phyloP scores from a whole-genome alignment of 2,329 filamentous ascomycete species.

The Grosmannia huntii region DNA sequence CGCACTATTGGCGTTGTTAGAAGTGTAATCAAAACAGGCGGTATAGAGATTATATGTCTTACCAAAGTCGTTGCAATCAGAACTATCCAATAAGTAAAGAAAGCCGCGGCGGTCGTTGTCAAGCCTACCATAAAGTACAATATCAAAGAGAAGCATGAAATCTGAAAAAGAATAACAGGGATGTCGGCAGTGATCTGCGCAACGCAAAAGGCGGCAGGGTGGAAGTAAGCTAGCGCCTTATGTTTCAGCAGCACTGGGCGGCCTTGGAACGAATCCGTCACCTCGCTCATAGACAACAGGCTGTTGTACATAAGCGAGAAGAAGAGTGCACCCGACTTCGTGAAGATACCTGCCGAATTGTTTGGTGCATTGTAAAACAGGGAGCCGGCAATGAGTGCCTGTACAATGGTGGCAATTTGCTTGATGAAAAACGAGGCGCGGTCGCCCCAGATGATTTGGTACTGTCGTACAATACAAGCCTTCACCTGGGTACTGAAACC shows the following conservation, averaged over 20 bases:
- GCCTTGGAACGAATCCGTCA: constrained; percentile 49
- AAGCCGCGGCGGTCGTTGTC: constrained; percentile 49
- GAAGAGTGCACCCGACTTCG: constrained; percentile 34
- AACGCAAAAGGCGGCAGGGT: constrained; percentile 43
- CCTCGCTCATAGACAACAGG: constrained; percentile 63
- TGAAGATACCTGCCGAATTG: constrained; percentile 51
- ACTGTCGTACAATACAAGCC: constrained; percentile 57
- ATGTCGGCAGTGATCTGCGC: constrained; percentile 47
- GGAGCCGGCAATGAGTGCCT: constrained; percentile 61
- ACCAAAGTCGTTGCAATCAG: neutral
- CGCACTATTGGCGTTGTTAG: constrained; percentile 38
- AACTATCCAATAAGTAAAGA: constrained; percentile 47
- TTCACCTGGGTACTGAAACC: constrained; percentile 57
- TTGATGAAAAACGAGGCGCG: constrained; percentile 64
- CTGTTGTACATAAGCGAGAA: constrained; percentile 39
- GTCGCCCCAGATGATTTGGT: constrained; percentile 69
- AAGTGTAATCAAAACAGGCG: constrained; percentile 22
- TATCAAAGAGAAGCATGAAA: constrained; percentile 54
- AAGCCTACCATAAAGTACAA: constrained; percentile 71
- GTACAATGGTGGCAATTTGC: constrained; percentile 63
- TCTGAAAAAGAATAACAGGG: constrained; percentile 47
- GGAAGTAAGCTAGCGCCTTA: constrained; percentile 34
- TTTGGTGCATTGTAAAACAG: constrained; percentile 60
- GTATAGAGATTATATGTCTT: neutral
- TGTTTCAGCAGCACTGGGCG: constrained; percentile 45